Base-by-base conservation (phyloP, 768 basidiomycete species). In the Mycena leptocephala region DNA sequence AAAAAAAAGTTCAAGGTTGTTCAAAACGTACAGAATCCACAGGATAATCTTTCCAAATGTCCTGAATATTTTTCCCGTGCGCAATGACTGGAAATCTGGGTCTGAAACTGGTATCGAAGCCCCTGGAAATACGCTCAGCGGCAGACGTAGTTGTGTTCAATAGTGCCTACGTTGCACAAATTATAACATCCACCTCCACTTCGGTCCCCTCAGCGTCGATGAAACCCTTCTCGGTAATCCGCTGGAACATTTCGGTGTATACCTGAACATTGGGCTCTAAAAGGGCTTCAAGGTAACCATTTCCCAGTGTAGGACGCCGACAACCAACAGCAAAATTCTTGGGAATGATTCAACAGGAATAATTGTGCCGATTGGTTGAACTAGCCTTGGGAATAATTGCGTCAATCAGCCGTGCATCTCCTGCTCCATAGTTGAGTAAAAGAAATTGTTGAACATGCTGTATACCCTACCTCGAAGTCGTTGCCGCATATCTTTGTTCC, bases 201-300 rank as follows among this genome's bases (percentile, higher is more conserved):
- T 85, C 83, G 26, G 84, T 76, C 1, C 90, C 90, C 46, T 91
- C 88, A 3, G 55, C 80, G 4, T 86, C 85, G 78, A 88, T 87
- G 61, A 91, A 86, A 0, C 90, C 90, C 1, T 81, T 85, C 39
- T 82, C 82, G 0, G 88, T 90, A 70, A 91, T 78, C 9, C 83
- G 83, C 75, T 84, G 85, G 78, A 91, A 90, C 56, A 83, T 81
- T 16, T 85, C 82, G 0, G 87, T 81, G 39, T 87, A 80, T 43
- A 89, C 88, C 26, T 86, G 61, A 71, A 88, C 90, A 70, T 90
- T 90, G 69, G 87, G 86, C 78, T 87, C 84, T 59, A 86, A 85
- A 4, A 91, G 81, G 0, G 90, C 88, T 74, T 90, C 88, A 53
- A 91, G 83, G 76, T 90, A 91, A 10, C 90, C 89, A 4, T 88